phyloP scores from a whole-genome alignment of 2,329 filamentous ascomycete genomes.

The Penicillium sp. region DNA sequence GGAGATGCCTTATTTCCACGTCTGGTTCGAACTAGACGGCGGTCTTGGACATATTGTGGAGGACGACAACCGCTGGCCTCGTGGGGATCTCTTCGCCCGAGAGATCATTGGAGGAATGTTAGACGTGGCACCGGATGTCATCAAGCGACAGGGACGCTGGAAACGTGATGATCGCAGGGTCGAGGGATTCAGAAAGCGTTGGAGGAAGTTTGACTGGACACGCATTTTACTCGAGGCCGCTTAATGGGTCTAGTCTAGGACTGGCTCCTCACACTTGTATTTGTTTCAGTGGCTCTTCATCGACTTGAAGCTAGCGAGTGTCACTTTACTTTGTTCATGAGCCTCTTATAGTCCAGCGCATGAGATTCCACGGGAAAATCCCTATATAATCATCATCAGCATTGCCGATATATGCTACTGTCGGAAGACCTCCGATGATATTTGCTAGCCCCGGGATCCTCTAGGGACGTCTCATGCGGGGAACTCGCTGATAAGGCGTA shows the following conservation, averaged over 20 bases:
- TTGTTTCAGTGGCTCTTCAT: neutral
- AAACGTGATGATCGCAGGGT: slow-evolving; percentile 62
- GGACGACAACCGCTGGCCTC: slow-evolving; percentile 78
- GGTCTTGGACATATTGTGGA: slow-evolving; percentile 91
- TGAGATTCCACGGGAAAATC: neutral
- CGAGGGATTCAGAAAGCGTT: slow-evolving; percentile 75
- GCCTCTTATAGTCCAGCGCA: no score
- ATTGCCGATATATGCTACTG: neutral
- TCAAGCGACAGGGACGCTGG: slow-evolving; percentile 91
- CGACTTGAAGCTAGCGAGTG: neutral
- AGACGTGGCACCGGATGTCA: slow-evolving; percentile 72
- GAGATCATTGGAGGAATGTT: slow-evolving; percentile 92
- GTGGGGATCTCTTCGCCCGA: slow-evolving; percentile 85
- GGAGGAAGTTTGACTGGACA: slow-evolving; percentile 92
- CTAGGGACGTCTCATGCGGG: slow-evolving; percentile 8
- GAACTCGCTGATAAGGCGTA: slow-evolving; percentile 15
- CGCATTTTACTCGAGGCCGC: slow-evolving; percentile 54
- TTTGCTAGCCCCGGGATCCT: neutral
- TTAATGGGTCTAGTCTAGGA: neutral
- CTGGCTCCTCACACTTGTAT: neutral
- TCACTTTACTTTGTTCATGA: neutral
- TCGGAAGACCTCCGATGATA: neutral
- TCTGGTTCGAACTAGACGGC: slow-evolving; percentile 89
- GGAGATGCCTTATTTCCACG: slow-evolving; percentile 98
- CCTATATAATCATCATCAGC: neutral